Percentiles rank a stretch among this genome's conserved stretches.
These are phyloP conservation scores for Colletotrichum australisinense DNA, from an alignment of 2,329 filamentous ascomycete species.

Conservation along the genomic window DNA sequence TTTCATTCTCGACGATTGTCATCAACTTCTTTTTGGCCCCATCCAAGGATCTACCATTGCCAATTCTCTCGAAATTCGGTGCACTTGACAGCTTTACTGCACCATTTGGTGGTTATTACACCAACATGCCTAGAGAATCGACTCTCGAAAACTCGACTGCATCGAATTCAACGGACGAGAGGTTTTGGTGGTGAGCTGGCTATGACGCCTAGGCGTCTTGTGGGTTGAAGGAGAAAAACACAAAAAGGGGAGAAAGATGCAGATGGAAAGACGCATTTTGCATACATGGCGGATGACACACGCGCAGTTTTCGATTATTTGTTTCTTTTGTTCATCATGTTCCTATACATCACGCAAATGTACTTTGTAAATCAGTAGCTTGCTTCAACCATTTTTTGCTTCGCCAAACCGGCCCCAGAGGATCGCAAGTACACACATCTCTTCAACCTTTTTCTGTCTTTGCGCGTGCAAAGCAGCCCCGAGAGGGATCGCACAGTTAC, in stretches of 20 bases:
- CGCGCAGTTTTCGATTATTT: background rate
- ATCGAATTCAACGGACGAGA: background rate
- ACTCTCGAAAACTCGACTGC: background rate
- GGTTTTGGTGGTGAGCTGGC: background rate
- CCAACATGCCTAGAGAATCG: background rate
- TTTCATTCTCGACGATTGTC: conserved; percentile 10
- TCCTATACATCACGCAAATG: background rate
- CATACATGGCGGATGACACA: conserved; percentile 10
- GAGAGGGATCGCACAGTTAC: no score
- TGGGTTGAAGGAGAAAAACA: background rate
- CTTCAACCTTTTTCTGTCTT: no score
- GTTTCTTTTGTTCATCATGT: no score
- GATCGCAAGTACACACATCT: no score
- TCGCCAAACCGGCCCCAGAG: background rate
- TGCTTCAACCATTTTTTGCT: background rate
- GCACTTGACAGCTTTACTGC: background rate
- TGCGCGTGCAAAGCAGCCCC: no score
- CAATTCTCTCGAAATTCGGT: background rate
- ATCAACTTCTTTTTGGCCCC: background rate
- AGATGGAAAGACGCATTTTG: conserved; percentile 6
- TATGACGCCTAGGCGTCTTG: conserved; percentile 12
- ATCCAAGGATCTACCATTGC: background rate
- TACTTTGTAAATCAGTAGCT: background rate
- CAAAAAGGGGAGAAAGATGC: background rate
- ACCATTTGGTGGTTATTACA: background rate